Base-by-base conservation (phyloP, 2,329 filamentous ascomycete species). In the Podosphaera xanthii region DNA sequence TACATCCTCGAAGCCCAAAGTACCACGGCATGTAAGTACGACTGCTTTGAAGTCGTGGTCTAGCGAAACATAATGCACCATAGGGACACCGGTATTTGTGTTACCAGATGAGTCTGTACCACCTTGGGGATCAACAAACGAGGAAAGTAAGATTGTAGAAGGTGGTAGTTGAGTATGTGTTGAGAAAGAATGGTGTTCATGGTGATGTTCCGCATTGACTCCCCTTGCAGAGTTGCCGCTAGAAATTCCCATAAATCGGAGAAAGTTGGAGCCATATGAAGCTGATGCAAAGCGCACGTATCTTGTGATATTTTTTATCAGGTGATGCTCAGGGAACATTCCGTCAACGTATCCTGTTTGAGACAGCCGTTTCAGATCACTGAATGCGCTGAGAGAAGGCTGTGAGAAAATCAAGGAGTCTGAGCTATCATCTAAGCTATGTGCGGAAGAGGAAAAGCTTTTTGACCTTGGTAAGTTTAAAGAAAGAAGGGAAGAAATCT, bases 251-350 rank as follows among this genome's bases (percentile, higher is more conserved):
- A 84, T 74, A 31, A 83, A 72, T 59, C 78, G 77, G 55, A 84
- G 72, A 61, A 84, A 84, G 53, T 76, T 75, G 0, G 79, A 79
- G 0, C 82, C 81, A 60, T 85, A 84, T 0, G 80, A 79, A 0
- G 82, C 81, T 1, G 81, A 83, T 0, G 81, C 80, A 64, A 82
- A 84, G 2, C 79, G 75, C 72, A 84, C 82, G 62, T 83, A 84
- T 42, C 81, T 74, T 2, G 77, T 77, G 33, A 84, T 78, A 64
- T 83, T 84, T 38, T 75, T 73, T 8, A 83, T 71, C 6, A 84
- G 71, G 63, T 82, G 81, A 38, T 75, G 75, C 3, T 72, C 69
- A 0, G 82, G 82, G 57, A 83, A 84, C 56, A 79, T 74, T 0
- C 78, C 79, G 40, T 77, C 74, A 1, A 82, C 73, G 54, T 72